Evolutionary conservation across 2,329 filamentous ascomycete species (phyloP), one percentile per base, ranked within the genome.

Genomic region (Sporothrix phasma): DNA sequence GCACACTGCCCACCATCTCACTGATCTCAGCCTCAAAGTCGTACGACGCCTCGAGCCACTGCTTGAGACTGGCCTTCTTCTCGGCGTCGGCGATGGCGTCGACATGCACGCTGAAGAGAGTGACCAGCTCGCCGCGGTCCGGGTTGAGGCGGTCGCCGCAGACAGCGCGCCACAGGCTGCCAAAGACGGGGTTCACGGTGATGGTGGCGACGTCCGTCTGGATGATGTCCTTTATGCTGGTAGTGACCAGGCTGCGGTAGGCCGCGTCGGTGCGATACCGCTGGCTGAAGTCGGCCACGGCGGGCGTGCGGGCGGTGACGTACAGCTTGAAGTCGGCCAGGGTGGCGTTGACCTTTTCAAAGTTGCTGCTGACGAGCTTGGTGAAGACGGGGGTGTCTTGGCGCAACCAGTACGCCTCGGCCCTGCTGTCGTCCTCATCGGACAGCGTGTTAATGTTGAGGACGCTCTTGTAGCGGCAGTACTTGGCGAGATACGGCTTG

Each of bases 1-100:
- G 70, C 1, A 82, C 74, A 0, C 69, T 60, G 3, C 72, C 66
- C 29, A 82, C 74, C 5, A 71, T 66, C 0, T 73, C 71, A 26
- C 73, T 64, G 6, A 82, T 78, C 26, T 81, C 79, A 5, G 71
- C 75, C 0, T 72, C 74, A 66, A 75, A 79, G 68, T 82, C 76
- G 68, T 82, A 82, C 1, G 79, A 82, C 63, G 78, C 78, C 11
- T 78, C 79, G 2, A 83, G 71, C 80, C 80, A 83, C 0, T 63
- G 66, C 68, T 76, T 79, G 76, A 81, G 77, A 0, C 71, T 70
- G 0, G 61, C 64, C 66, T 76, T 79, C 46, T 77, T 73, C 0
- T 72, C 68, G 0, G 49, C 37, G 31, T 76, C 63, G 0, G 54
- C 24, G 29, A 80, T 74, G 0, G 66, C 70, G 5, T 78, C 74